Base-by-base conservation (phyloP, 2,329 filamentous ascomycete species). In the Rhynchosporium secalis region DNA sequence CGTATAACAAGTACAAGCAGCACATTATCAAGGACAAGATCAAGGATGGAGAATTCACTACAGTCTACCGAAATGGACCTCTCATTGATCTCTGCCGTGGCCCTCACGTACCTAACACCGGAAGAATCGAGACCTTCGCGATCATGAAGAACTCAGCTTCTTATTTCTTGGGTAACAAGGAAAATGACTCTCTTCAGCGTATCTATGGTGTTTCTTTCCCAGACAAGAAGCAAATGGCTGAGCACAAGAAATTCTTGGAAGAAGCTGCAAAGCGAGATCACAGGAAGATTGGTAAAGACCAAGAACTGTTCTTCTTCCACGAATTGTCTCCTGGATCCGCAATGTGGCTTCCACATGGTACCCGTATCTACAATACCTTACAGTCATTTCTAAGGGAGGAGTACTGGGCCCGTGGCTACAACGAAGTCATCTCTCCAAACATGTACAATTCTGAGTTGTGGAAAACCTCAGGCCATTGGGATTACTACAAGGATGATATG, bases 251-350 rank as follows among this genome's bases (percentile, higher is more conserved):
- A 73, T 96, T 96, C 78, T 83, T 99, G 36, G 94, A 96, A 72
- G 95, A 99, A 78, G 95, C 95, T n/a, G 94, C 95, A 65, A 96
- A 96, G 82, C 89, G 95, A 67, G 95, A 98, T 73, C 95, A 99
- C 75, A 84, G 94, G 68, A 92, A 91, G 78, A 93, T 99, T 69
- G 95, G 93, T 67, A 91, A 89, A 74, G 93, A 98, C 66, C 95
- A 99, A 76, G 94, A 98, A 75, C 86, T 99, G 8, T 99, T 96
- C 82, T 96, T 97, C 82, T 99, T 97, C 80, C 89, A 96, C 73
- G 90, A 96, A 67, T 83, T 88, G 71, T 97, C 93, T n/a, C 95
- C 95, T 1, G 95, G 95, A 40, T 95, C 91, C 20, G 87, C 89
- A 62, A 96, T 99, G 82, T 92, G 95, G 80, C 80, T 97, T 54